A percentile compares a stretch with the other conserved stretches of the same genome.
These are phyloP conservation scores for Pseudogymnoascus sp. DNA, from an alignment of 2,329 filamentous ascomycete genomes.

Conservation along the genomic window DNA sequence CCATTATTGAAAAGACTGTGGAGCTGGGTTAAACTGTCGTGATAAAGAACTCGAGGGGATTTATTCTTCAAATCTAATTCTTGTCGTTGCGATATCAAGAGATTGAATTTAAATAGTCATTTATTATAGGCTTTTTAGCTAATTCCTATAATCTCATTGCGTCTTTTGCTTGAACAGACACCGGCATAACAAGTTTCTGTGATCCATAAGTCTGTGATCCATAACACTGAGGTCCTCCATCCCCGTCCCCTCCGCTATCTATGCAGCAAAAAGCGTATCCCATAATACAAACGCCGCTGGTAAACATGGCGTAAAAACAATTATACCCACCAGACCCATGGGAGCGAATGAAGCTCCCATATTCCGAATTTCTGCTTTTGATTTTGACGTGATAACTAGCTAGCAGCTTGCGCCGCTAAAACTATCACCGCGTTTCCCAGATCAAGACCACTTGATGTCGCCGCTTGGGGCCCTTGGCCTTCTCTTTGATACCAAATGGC, in stretches of 20 bases:
- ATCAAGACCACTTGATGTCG: slow-evolving; percentile 29
- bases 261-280: neutral
- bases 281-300: slow-evolving; percentile 7
- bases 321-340: neutral
- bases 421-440: neutral
- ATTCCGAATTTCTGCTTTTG: neutral
- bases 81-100: neutral
- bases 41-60: neutral
- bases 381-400: neutral
- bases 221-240: neutral
- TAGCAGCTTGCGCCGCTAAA: neutral
- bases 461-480: slow-evolving; percentile 25
- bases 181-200: neutral
- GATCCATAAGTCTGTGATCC: slow-evolving; percentile 6
- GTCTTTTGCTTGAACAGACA: slow-evolving; percentile 4
- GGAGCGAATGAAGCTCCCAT: neutral
- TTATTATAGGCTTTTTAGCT: slow-evolving; percentile 4
- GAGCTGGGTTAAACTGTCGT: no score
- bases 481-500: slow-evolving; percentile 19
- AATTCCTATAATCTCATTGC: slow-evolving; percentile 4
- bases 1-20: no score
- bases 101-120: neutral
- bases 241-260: neutral
- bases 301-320: slow-evolving; percentile 4
- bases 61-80: neutral